Evolutionary conservation across 192 early-diverging fungal genomes (phyloP), one percentile per base, ranked within the genome.

Genomic region (Jimgerdemannia lactiflua): DNA sequence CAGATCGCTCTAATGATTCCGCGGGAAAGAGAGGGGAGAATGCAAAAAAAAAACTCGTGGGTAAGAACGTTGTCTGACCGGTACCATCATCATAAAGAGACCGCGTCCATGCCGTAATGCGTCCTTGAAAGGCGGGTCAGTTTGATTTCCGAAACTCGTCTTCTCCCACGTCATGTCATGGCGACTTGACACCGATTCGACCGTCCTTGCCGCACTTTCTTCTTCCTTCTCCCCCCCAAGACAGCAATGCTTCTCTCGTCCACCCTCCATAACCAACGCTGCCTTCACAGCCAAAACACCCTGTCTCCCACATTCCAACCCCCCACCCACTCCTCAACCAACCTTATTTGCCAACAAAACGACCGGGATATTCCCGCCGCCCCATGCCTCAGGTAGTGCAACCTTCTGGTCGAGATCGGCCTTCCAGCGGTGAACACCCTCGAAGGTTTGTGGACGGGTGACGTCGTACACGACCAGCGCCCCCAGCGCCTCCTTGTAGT

Each of bases 391-490:
- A 4, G 86, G 88, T 20, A 89, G 70, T n/a, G 82, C 29, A 76
- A 89, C 84, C 72, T 89, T 89, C 6, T 79, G 73, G 72, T 89
- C 88, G n/a, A 89, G 71, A 75, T 89, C 88, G 10, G 81, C 76
- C 44, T 89, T 89, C 88, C 88, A 89, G 69, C 83, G 80, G 20
- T 79, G 74, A 3, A 88, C 85, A 1, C 81, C 86, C 66, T 88
- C 86, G 77, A 89, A 89, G 39, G 88, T 87, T 44, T 80, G 78
- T 66, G 87, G 85, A 14, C 86, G 81, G 10, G 87, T 88, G 8
- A 88, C 80, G 77, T 89, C 88, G 64, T 88, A 89, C 3, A 89
- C 88, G 0, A 89, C 79, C 70, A 89, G 78, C 42, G 88, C 88
- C 4, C 85, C 88, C 4, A 85, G 72, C 8, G 88, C 88, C 42